Evolutionary conservation across 1,284 basidiomycete genomes (phyloP).

Genomic region (Volvariella volvacea): DNA sequence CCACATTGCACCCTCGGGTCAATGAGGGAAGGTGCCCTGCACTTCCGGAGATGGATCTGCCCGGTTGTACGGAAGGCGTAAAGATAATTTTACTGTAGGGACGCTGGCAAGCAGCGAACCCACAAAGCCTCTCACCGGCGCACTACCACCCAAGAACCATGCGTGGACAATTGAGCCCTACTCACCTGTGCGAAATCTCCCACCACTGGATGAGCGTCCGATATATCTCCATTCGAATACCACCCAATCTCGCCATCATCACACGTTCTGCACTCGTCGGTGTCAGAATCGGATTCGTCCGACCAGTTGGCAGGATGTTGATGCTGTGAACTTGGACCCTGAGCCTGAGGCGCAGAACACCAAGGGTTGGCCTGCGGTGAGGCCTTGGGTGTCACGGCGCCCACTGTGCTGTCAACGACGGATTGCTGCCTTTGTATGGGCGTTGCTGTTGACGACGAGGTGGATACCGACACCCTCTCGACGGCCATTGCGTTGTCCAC

Average conservation of each 20-base stretch:
- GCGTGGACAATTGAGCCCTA: too few relatives aligned
- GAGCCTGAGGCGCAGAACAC: neutral
- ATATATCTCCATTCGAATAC: slow-evolving; percentile 12
- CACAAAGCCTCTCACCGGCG: too few relatives aligned
- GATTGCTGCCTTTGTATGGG: slow-evolving; percentile 3
- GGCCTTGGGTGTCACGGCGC: slow-evolving; percentile 4
- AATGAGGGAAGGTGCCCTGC: too few relatives aligned
- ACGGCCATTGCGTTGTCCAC: slow-evolving; percentile 6
- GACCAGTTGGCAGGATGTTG: slow-evolving; percentile 13
- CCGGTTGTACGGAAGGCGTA: too few relatives aligned
- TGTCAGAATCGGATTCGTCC: slow-evolving; percentile 20
- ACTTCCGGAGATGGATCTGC: too few relatives aligned
- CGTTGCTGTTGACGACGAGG: neutral
- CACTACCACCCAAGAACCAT: too few relatives aligned
- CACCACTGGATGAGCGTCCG: slow-evolving; percentile 1
- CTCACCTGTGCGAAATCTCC: slow-evolving; percentile 2
- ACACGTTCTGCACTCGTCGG: slow-evolving; percentile 19
- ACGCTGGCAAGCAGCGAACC: too few relatives aligned
- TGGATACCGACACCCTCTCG: neutral
- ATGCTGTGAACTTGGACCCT: slow-evolving; percentile 3
- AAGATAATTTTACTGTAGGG: too few relatives aligned
- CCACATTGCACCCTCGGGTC: too few relatives aligned
- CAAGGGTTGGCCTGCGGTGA: slow-evolving; percentile 4
- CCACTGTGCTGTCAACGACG: neutral
- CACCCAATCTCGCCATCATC: slow-evolving; percentile 13